Evolutionary conservation across 345 rosid species (phyloP).

Genomic region (sweet orange (Citrus sinensis)): DNA sequence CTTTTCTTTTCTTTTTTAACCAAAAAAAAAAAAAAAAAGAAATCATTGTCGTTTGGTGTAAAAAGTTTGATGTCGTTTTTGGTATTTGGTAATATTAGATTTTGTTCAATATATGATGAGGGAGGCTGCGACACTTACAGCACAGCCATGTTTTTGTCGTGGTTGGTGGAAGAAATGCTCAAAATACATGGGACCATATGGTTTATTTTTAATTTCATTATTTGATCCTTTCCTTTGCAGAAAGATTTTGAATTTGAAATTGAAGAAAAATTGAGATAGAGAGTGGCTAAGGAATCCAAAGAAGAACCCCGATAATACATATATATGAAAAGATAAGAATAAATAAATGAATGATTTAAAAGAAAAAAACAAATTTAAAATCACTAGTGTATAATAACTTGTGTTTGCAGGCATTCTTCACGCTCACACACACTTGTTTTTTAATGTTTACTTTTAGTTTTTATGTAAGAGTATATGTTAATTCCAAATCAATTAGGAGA

Average conservation of each 20-base stretch:
- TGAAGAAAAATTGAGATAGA: background rate
- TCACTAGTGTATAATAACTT: background rate
- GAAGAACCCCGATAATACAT: background rate
- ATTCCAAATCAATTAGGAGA: no score
- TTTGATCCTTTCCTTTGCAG: background rate
- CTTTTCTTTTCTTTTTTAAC: background rate
- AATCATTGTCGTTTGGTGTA: background rate
- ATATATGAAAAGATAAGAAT: background rate
- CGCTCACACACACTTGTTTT: no score
- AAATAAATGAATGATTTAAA: background rate
- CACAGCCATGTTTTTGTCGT: background rate
- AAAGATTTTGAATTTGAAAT: background rate
- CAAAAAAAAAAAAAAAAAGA: background rate
- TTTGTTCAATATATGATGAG: no score
- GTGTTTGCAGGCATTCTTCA: no score
- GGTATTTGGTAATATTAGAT: background rate
- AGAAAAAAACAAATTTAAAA: no score
- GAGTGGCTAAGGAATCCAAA: background rate
- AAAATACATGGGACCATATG: background rate
- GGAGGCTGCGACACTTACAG: no score
- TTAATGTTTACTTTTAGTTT: no score
- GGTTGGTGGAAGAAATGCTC: background rate
- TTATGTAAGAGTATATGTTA: no score
- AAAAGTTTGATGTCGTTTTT: background rate
- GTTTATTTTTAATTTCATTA: background rate